Evolutionary conservation across 2,329 filamentous ascomycete species (phyloP), one percentile per base, ranked within the genome.

Genomic region (Aspergillus texensis): DNA sequence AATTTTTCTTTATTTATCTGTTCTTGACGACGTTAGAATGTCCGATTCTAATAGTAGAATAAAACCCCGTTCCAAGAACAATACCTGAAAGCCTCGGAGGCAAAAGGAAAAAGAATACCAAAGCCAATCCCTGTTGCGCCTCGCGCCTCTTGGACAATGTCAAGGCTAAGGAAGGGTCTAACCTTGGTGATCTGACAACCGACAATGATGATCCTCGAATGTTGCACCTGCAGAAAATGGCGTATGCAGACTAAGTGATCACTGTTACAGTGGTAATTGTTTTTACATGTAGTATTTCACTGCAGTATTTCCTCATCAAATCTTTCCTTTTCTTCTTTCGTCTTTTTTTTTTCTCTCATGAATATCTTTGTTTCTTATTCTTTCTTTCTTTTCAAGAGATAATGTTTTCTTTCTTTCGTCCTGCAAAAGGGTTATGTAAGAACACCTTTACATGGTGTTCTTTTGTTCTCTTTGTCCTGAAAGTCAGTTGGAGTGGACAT

Each of bases 151-250:
- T 10, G 36, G 11, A 54, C 48, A 30, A 60, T 43, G 57, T 48
- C 30, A 53, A 50, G 32, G 32, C 52, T 32, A 16, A 50, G 39
- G 59, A 45, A 48, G 54, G 59, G 54, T 61, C 59, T 57, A 55
- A 55, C 52, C 52, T 55, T 55, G 52, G 34, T 55, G 52, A 55
- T 55, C 52, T 55, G 12, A 39, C 34, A 55, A 55, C 52, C 28
- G 52, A 57, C 45, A 43, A 46, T 54, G 32, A 57, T 54, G 58
- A 63, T 46, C 54, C 59, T 60, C 62, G 41, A 62, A 63, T 56
- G 60, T 57, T 68, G 67, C 67, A 70, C 67, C 68, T 69, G 68
- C 68, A 70, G 67, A 66, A 68, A n/a, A 62, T 68, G 66, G 68
- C 64, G 68, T 64, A 70, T 58, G 65, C 62, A 65, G 57, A 53